Percentiles rank a stretch among this genome's conserved stretches.
Evolutionary conservation across 2,329 filamentous ascomycete species (phyloP).

Genomic region (Phialemonium atrogriseum): DNA sequence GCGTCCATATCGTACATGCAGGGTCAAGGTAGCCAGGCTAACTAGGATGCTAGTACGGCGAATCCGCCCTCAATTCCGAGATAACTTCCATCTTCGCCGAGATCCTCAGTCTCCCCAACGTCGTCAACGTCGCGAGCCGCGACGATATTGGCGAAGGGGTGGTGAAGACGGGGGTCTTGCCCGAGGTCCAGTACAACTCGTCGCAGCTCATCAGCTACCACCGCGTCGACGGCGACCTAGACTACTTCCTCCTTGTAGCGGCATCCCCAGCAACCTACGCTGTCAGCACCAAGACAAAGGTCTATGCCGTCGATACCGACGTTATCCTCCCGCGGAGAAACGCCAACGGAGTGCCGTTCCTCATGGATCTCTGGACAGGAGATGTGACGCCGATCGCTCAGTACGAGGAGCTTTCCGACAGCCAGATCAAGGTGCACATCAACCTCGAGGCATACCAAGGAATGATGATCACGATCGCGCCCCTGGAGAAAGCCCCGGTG

Average conservation of each 20-base stretch:
- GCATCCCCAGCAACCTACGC: slow-evolving; percentile 6
- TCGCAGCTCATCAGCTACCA: slow-evolving; percentile 7
- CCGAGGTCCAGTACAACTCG: slow-evolving; percentile 6
- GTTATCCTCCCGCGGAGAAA: slow-evolving; percentile 5
- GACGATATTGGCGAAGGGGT: slow-evolving; percentile 5
- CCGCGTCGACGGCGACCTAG: slow-evolving; percentile 7
- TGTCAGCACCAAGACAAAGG: slow-evolving; percentile 5
- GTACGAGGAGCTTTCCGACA: slow-evolving; percentile 7
- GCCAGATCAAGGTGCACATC: slow-evolving; percentile 7
- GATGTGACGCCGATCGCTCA: slow-evolving; percentile 4
- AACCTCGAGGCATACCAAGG: slow-evolving; percentile 6
- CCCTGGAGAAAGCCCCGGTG: slow-evolving; percentile 1
- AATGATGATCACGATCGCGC: slow-evolving; percentile 6
- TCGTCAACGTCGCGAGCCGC: slow-evolving; percentile 2
- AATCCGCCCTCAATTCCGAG: slow-evolving; percentile 4
- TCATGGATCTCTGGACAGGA: slow-evolving; percentile 8
- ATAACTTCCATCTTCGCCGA: slow-evolving; percentile 5
- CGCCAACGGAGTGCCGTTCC: slow-evolving; percentile 5
- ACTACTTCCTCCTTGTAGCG: slow-evolving; percentile 7
- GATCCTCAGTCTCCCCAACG: slow-evolving; percentile 6
- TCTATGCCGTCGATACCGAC: slow-evolving; percentile 4
- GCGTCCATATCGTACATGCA: too few relatives aligned
- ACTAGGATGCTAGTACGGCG: slow-evolving; percentile 3
- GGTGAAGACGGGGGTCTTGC: slow-evolving; percentile 2
- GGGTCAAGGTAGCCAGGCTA: too few relatives aligned